These are phyloP conservation scores for Hypsizygus marmoreus DNA, from an alignment of 768 basidiomycete species.

Conservation along the genomic window DNA sequence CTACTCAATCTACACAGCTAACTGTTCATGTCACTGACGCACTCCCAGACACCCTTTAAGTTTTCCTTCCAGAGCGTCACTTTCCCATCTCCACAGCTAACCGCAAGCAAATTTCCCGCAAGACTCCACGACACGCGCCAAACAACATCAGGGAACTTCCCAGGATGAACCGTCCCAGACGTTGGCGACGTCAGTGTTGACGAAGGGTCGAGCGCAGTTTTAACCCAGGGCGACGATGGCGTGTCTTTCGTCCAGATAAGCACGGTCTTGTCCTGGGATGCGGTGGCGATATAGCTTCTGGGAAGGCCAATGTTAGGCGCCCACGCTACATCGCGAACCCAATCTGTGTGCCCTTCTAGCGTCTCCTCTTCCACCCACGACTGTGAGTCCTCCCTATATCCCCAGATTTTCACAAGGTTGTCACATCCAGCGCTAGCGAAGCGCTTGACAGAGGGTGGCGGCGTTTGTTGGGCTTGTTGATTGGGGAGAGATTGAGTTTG, in stretches of 20 bases:
- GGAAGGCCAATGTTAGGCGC: conserved; percentile 96
- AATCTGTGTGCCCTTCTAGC: conserved; percentile 92
- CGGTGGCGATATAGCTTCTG: conserved; percentile 92
- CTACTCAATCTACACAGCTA: too few relatives aligned
- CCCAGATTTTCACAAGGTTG: conserved; percentile 94
- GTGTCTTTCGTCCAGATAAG: conserved; percentile 90
- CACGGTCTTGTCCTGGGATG: conserved; percentile 91
- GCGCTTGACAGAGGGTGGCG: conserved; percentile 72
- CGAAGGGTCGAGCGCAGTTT: conserved; percentile 77
- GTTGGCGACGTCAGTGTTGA: conserved; percentile 47
- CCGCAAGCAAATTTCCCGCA: conserved; percentile 93
- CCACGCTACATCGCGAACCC: conserved; percentile 99
- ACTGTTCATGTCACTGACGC: conserved; percentile 92
- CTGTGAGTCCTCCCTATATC: conserved; percentile 82
- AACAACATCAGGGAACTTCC: conserved; percentile 95
- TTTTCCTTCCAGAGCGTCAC: conserved; percentile 99
- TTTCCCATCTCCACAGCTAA: conserved; percentile 97
- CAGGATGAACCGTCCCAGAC: conserved; percentile 48
- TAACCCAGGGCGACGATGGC: conserved; percentile 74
- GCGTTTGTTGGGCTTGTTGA: conserved; percentile 38
- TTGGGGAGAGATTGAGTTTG: conserved; percentile 49
- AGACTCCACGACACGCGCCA: conserved; percentile 99
- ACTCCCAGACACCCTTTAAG: conserved; percentile 93
- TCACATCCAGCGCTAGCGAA: conserved; percentile 97
- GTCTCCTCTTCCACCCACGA: conserved; percentile 91